Conservation (phyloP, 768 basidiomycete genomes). For the Russula ochroleuca region DNA sequence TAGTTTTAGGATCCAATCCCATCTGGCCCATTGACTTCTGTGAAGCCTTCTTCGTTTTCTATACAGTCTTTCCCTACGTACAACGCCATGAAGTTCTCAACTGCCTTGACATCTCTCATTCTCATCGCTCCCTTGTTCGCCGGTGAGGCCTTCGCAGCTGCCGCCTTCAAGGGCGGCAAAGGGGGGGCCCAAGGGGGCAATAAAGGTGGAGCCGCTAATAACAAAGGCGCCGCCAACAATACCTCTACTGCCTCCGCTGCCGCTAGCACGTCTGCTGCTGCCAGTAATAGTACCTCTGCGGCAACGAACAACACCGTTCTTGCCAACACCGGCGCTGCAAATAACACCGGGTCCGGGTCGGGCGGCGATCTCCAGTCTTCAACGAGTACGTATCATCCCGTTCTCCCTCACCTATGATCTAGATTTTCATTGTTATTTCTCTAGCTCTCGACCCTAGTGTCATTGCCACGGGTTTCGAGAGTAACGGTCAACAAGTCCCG, state of each 20-base stretch:
- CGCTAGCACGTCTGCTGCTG: not conserved
- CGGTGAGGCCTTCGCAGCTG: conserved; percentile 15
- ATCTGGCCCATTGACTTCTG: conserved; percentile 45
- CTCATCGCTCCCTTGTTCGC: conserved; percentile 10
- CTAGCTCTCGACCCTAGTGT: conserved; percentile 45
- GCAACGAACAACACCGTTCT: not conserved
- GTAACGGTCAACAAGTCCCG: conserved; percentile 43
- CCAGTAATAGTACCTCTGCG: not conserved
- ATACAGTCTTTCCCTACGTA: conserved; percentile 9
- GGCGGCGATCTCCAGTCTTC: conserved; percentile 44
- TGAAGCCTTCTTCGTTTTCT: conserved; percentile 36
- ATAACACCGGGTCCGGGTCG: not conserved
- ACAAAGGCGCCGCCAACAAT: not conserved
- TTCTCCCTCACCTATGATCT: not conserved
- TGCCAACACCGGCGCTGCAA: conserved; percentile 3
- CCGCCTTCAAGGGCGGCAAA: not conserved
- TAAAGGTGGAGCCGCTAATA: not conserved
- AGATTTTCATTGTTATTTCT: not conserved
- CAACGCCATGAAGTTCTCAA: conserved; percentile 26
- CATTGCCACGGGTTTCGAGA: conserved; percentile 51
- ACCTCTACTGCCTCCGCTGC: conserved; percentile 17
- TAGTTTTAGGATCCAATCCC: conserved; percentile 32
- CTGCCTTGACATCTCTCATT: conserved; percentile 14
- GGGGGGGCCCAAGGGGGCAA: conserved; percentile 5
- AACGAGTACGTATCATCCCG: conserved; percentile 32